phyloP scores from a whole-genome alignment of 805 yeast species.

The Jamesozyma piceae region DNA sequence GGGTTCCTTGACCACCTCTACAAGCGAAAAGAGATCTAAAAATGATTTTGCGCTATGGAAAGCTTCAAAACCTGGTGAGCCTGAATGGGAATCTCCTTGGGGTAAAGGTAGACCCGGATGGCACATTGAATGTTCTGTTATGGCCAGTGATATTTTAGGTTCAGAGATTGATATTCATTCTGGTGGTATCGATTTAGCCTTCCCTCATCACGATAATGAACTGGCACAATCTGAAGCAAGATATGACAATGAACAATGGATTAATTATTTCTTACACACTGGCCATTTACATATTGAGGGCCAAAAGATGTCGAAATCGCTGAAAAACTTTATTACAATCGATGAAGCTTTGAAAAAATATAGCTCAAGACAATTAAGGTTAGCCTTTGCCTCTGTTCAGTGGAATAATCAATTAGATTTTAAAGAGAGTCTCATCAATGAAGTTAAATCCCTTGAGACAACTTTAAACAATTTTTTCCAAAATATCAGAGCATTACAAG shows the following conservation, averaged over 20 bases:
- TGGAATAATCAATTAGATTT: constrained; percentile 94
- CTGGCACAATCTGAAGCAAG: constrained; percentile 94
- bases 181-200: constrained; percentile 94
- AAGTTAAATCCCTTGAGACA: constrained; percentile 69
- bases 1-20: constrained; percentile 58
- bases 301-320: constrained; percentile 92
- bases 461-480: constrained; percentile 75
- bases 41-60: constrained; percentile 97
- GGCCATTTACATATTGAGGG: constrained; percentile 98
- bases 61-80: constrained; percentile 93
- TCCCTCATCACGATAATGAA: constrained; percentile 98
- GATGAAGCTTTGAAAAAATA: constrained; percentile 73
- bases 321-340: constrained; percentile 91
- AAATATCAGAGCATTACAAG: constrained; percentile 70
- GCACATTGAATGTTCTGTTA: constrained; percentile 98
- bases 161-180: constrained; percentile 84
- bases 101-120: constrained; percentile 98
- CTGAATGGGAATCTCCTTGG: constrained; percentile 93
- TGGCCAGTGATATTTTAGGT: constrained; percentile 90
- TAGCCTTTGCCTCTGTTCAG: constrained; percentile 81
- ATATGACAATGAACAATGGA: constrained; percentile 87
- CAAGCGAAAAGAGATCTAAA: constrained; percentile 55
- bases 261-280: constrained; percentile 90
- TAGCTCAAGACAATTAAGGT: constrained; percentile 73
- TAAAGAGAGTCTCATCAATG: constrained; percentile 67